Evolutionary conservation across 1,284 basidiomycete species (phyloP), one percentile per base, ranked within the genome.

Genomic region (Leucoagaricus sp.): DNA sequence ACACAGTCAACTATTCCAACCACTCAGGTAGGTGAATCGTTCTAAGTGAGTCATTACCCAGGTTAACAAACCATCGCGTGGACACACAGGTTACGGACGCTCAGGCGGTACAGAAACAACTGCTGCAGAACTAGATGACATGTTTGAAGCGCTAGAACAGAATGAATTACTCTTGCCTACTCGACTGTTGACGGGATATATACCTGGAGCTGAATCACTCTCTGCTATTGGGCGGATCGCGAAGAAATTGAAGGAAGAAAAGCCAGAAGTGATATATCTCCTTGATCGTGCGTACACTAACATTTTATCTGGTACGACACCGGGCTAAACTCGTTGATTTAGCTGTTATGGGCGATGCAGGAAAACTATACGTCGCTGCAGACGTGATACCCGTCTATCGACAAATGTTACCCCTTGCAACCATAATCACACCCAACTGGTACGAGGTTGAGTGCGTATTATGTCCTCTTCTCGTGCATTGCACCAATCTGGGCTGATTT

Each of bases 401-500:
- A 51, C 71, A 76, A 46, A 84, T 99, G 73, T 79, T 99, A 2
- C 79, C 83, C 15, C 75, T 89, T 21, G 88, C 96, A 1, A 93
- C 91, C 0, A 89, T 98, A 56, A 96, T 98, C 62, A 96, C 96
- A 0, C 96, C 96, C 0, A 99, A 99, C 69, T 97, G 96, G 83
- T 99, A 96, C 63, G 97, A 99, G 76, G 91, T 92, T 55, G 95
- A 98, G 93, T 96, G 68, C 70, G 89, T 79, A 3, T 48, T 25
- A 44, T 34, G 40, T n/a, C 59, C 28, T 19, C 55, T 31, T 25
- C 40, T 54, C 46, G 46, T 40, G 23, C 42, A 31, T 55, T 57
- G 28, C 8, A 23, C 26, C 41, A 60, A 41, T 44, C 63, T 29
- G 41, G 36, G 34, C 19, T 38, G 31, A 13, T 53, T 21, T 17